Conservation (phyloP, 306 rosid genomes). For the cucumber (Cucumis sativus) region Cucumber_9930_V3 NC_026656.2:9498001-9498500, state of each 20-base stretch:
- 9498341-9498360: not conserved
- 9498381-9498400: not conserved
- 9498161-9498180: not conserved
- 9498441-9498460: not conserved
- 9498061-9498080: not conserved
- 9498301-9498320: not conserved
- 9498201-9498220: slow-evolving; percentile 5
- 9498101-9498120: not conserved
- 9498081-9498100: not conserved
- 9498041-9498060: not conserved
- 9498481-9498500: slow-evolving; percentile 62
- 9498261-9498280: not conserved
- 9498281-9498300: not conserved
- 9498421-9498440: not conserved
- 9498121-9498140: not conserved
- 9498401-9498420: not conserved
- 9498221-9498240: not conserved
- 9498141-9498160: not conserved
- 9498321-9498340: not conserved
- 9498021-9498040: not conserved
- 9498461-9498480: not conserved
- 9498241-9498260: not conserved
- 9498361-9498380: not conserved
- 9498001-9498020: slow-evolving; percentile 42
- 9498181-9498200: not conserved